Evolutionary conservation across 2,329 filamentous ascomycete species (phyloP).

Genomic region (Botrytis pseudocinerea): DNA sequence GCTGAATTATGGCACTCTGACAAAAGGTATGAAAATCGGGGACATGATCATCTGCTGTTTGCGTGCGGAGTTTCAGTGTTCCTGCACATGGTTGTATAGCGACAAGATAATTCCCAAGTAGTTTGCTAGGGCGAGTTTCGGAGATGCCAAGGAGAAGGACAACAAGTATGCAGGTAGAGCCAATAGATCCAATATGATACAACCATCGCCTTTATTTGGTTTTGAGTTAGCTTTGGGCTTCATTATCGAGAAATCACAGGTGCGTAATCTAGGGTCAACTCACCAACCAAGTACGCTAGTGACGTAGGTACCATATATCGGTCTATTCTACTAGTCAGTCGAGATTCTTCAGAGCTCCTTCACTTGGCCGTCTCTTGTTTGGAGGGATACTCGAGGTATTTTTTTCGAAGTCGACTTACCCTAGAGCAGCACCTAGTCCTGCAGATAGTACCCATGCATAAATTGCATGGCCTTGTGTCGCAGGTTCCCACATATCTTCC

Average conservation of each 20-base stretch:
- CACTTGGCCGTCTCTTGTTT: not conserved
- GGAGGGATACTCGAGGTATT: no score
- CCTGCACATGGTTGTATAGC: slow-evolving; percentile 30
- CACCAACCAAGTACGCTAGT: slow-evolving; percentile 44
- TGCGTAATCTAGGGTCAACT: not conserved
- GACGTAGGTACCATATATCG: slow-evolving; percentile 48
- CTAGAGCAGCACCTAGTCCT: slow-evolving; percentile 45
- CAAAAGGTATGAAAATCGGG: slow-evolving; percentile 44
- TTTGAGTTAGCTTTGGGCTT: not conserved
- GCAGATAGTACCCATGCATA: slow-evolving; percentile 48
- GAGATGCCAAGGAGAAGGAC: slow-evolving; percentile 43
- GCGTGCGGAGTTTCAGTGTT: slow-evolving; percentile 35
- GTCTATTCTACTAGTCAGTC: slow-evolving; percentile 40
- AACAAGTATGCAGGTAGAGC: slow-evolving; percentile 42
- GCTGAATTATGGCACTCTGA: slow-evolving; percentile 45
- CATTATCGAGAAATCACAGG: not conserved
- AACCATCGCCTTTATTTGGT: slow-evolving; percentile 46
- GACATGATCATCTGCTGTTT: slow-evolving; percentile 44
- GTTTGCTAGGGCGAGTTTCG: slow-evolving; percentile 48
- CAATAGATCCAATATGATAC: slow-evolving; percentile 45
- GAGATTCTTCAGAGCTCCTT: not conserved
- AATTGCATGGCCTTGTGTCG: slow-evolving; percentile 49
- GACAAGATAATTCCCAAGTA: slow-evolving; percentile 44
- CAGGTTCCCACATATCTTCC: slow-evolving; percentile 51
- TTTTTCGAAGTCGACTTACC: not conserved